Base-by-base conservation (phyloP, 805 yeast genomes). In the Saturnispora diversa region DNA sequence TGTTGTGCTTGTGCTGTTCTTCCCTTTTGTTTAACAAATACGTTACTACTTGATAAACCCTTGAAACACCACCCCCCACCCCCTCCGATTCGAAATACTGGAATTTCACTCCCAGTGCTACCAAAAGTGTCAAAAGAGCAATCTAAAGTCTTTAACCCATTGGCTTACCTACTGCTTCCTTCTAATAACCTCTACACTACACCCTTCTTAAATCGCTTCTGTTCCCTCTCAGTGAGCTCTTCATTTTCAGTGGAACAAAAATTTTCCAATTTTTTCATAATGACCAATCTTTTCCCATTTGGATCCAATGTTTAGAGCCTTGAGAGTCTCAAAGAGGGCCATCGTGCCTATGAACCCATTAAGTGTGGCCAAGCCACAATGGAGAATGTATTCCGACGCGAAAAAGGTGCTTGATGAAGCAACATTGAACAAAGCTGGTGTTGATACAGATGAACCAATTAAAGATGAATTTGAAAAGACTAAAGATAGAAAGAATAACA, bases 381-480 rank as follows among this genome's bases (percentile, higher is more conserved):
- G 12, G 12, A 34, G 37, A 34, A 15, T 25, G 19, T 34, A 25
- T 16, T 36, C 31, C 11, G 10, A 13, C 32, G 50, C 49, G 11
- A 50, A 52, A 30, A 54, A 53, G 28, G 72, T 87, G 50, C 66
- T 88, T 47, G 77, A 81, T 36, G 95, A 88, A 46, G 95, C 87
- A 55, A 54, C 87, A 54, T 69, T 88, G 44, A 80, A 82, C 24
- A 76, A 78, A 53, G 95, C 95, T 10, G 96, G 96, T 28, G 75
- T 87, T 42, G 90, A 85, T 42, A 58, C 66, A 4, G 74, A 72
- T 20, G 50, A 45, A 22, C 25, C 26, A 25, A 24, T 33, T 3
- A 52, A 53, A 30, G 63, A 59, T 39, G 59, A 60, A 44, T 56
- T 55, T 39, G 56, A 58, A 19, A 59, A 56, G 37, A 58, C 63